Evolutionary conservation across 2,329 filamentous ascomycete species (phyloP), one percentile per base, ranked within the genome.

Genomic region (Colletotrichum graminicola): DNA sequence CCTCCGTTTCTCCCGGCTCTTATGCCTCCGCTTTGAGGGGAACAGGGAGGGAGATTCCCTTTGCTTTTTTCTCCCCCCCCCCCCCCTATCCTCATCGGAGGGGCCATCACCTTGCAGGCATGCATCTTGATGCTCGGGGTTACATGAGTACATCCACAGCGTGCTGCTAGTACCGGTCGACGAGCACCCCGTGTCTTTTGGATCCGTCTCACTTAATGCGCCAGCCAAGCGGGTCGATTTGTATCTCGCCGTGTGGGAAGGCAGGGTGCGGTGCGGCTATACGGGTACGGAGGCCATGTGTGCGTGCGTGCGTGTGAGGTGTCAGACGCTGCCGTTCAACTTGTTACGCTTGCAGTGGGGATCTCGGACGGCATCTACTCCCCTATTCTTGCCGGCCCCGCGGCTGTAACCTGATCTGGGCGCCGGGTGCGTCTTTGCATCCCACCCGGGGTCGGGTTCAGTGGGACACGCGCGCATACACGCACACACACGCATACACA

Each of bases 341-440:
- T 66, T 64, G 65, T 45, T 59, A 71, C 47, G 65, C 68, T 49
- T 63, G 65, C 65, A 54, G 59, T 59, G 55, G 68, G 39, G 41
- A 51, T 54, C 61, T 67, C 68, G 66, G 52, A 64, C 65, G 59
- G 69, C 52, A 45, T n/a, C 43, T 10, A 45, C n/a, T 54, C 54
- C 54, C 47, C 26, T 41, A 67, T 71, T 23, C 49, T 71, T 71
- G 51, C 64, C 63, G 51, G 67, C 32, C 34, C 64, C 67, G 64
- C 51, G 64, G 68, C 57, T 71, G 57, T 67, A 60, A 67, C 64
- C 65, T 59, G 64, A 68, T 62, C 63, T 71, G 52, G 62, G 55
- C 39, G 47, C 63, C 55, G 63, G 47, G 51, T 54, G 64, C 68
- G 57, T 68, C 57, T 55, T 67, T 51, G 68, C 65, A 57, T 71